Evolutionary conservation across 805 yeast genomes (phyloP), one percentile per base, ranked within the genome.

Genomic region (Myxozyma sirexii): DNA sequence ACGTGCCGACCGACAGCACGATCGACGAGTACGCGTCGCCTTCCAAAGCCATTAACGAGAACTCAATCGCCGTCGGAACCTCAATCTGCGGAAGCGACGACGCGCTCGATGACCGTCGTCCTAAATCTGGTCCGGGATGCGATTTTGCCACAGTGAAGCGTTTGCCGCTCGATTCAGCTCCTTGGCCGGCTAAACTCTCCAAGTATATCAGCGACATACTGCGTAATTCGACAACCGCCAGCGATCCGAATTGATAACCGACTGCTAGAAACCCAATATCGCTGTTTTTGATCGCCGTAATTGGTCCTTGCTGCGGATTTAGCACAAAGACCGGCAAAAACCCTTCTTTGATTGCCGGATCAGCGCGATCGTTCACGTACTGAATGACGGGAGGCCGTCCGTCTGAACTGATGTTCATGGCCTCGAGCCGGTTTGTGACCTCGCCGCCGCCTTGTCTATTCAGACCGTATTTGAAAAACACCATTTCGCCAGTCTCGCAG

Each of bases 261-360:
- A 89, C 77, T 0, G 88, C 94, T 7, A 87, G 88, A 75, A 94
- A 92, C 0, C 97, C 97, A 50, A 90, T 78, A 63, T 86, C 81
- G 61, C 92, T 85, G 71, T 88, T 82, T 56, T 81, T 79, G 50
- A 92, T 62, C 1, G 88, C 81, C 0, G 92, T 77, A 8, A 88
- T 85, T 3, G 70, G 70, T 0, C 84, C 83, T 52, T 72, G 69
- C 38, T 74, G 74, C 39, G 75, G 69, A 17, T 80, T 79, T 42
- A 79, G 75, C 17, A 79, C 76, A 47, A 78, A 75, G 24, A 71
- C 73, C 0, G 93, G 92, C 65, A 87, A 66, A 63, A 85, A 85
- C 0, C 91, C 92, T 57, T 83, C 85, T 57, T 51, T 51, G 29
- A 56, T 27, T 10, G 33, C 24, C 26, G 63, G 56, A 43, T 54